Evolutionary conservation across 371 early-diverging fungal genomes (phyloP).

Genomic region (Circinella minor): DNA sequence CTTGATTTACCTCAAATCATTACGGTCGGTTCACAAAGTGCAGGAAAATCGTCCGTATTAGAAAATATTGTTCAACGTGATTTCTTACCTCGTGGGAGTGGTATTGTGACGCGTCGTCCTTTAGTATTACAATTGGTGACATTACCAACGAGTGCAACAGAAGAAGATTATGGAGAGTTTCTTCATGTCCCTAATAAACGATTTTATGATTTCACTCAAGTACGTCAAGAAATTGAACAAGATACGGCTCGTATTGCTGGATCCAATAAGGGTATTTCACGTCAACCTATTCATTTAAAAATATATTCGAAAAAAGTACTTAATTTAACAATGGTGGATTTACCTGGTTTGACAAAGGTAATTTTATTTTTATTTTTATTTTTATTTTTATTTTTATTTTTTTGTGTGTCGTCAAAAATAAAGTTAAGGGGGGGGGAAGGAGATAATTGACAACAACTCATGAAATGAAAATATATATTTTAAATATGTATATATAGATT

Average conservation of each 20-base stretch:
- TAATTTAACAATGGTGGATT: slow-evolving; percentile 90
- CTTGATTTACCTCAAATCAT: slow-evolving; percentile 94
- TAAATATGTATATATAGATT: no score
- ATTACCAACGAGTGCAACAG: slow-evolving; percentile 38
- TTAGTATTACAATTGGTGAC: slow-evolving; percentile 89
- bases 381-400: no score
- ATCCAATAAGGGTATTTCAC: slow-evolving; percentile 83
- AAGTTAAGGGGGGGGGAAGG: background rate
- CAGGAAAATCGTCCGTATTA: slow-evolving; percentile 92
- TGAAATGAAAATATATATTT: no score
- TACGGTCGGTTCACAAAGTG: slow-evolving; percentile 86
- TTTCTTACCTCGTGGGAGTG: slow-evolving; percentile 91
- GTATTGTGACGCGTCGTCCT: slow-evolving; percentile 93
- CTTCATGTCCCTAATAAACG: slow-evolving; percentile 75
- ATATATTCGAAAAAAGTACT: slow-evolving; percentile 84
- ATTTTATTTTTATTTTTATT: no score
- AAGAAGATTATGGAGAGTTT: slow-evolving; percentile 74
- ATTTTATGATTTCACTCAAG: slow-evolving; percentile 80
- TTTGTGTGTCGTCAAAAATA: background rate
- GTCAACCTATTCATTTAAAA: slow-evolving; percentile 88
- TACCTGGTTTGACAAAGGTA: slow-evolving; percentile 93
- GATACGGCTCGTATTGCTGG: slow-evolving; percentile 91
- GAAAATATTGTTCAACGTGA: slow-evolving; percentile 92
- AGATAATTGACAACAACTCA: background rate
- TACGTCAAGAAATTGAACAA: slow-evolving; percentile 84